Evolutionary conservation across 306 rosid genomes (phyloP), one percentile per base, ranked within the genome.

Genomic region (Prunus salicina): DNA sequence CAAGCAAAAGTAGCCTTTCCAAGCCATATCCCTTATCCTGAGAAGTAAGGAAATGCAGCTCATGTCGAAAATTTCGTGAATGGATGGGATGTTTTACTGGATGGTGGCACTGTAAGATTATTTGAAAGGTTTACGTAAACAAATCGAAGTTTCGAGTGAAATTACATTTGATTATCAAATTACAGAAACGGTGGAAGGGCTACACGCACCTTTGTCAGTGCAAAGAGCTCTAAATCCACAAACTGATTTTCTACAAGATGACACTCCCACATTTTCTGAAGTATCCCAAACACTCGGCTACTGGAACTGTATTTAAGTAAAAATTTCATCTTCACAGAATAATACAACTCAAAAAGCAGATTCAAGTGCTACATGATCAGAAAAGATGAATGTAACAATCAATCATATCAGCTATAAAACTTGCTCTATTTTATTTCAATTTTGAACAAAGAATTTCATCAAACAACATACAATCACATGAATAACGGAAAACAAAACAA

Each of bases 191-290:
- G 71, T 56, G 10, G 74, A 83, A 71, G 41, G 53, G 76, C 76
- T n/a, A 46, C 47, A 71, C 84, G 83, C 91, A 87, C 90, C 96
- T 88, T 84, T 77, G 85, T 80, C 77, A 25, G 88, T 83, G 79
- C 91, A 87, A 89, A 82, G 88, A 16, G 88, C 84, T 75, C 84
- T 87, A 86, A 84, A 87, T 71, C 85, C 81, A 70, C 64, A 80
- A 80, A 83, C 70, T 62, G 89, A 50, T 53, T 78, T 87, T 82
- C 85, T 87, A 82, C 73, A 75, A 58, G 89, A 72, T 76, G 88
- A 82, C 72, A 89, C 67, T 62, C 83, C 71, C 75, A 83, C 75
- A 68, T 79, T 82, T 78, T 76, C 77, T 72, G 66, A 83, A 79
- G 80, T 69, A 82, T 83, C 85, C 78, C 82, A 80, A 73, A 67